These are phyloP conservation scores for Trichophyton equinum DNA, from an alignment of 2,329 filamentous ascomycete species.

Conservation along the genomic window DNA sequence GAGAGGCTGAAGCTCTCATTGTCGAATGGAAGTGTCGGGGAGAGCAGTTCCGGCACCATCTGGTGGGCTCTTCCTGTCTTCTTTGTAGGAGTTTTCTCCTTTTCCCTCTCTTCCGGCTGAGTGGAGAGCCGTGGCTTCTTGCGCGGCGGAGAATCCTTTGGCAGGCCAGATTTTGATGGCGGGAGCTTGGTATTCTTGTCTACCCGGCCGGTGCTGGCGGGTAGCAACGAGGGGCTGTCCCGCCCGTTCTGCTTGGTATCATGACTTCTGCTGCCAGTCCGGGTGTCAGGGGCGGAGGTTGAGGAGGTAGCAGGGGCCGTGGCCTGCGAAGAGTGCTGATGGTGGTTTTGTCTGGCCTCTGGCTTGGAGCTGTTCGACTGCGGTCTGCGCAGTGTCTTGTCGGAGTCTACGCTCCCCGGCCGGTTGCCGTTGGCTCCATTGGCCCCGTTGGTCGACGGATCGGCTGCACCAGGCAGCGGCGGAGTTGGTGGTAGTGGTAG, in stretches of 20 bases:
- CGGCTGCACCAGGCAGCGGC: neutral
- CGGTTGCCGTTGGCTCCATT: neutral
- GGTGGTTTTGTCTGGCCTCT: conserved; percentile 10
- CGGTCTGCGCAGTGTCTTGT: neutral
- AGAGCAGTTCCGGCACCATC: conserved; percentile 29
- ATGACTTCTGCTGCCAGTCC: neutral
- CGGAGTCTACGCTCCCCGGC: neutral
- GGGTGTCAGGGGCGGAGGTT: neutral
- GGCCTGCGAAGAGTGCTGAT: too few relatives aligned
- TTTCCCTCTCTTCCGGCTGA: neutral
- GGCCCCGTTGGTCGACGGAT: conserved; percentile 1
- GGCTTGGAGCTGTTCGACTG: neutral
- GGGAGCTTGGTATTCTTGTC: neutral
- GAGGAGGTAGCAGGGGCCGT: neutral
- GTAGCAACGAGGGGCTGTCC: neutral
- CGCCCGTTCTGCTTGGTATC: neutral
- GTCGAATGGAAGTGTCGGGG: conserved; percentile 28
- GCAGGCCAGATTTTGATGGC: neutral
- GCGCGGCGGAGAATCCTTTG: conserved; percentile 14
- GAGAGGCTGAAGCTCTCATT: conserved; percentile 23
- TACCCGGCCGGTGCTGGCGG: neutral
- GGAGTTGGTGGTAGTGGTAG: neutral
- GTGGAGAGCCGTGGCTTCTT: conserved; percentile 32
- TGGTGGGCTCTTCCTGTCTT: conserved; percentile 15
- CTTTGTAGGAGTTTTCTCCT: conserved; percentile 11